Evolutionary conservation across 345 rosid genomes (phyloP), one percentile per base, ranked within the genome.

Genomic region (Lepidium aucheri): DNA sequence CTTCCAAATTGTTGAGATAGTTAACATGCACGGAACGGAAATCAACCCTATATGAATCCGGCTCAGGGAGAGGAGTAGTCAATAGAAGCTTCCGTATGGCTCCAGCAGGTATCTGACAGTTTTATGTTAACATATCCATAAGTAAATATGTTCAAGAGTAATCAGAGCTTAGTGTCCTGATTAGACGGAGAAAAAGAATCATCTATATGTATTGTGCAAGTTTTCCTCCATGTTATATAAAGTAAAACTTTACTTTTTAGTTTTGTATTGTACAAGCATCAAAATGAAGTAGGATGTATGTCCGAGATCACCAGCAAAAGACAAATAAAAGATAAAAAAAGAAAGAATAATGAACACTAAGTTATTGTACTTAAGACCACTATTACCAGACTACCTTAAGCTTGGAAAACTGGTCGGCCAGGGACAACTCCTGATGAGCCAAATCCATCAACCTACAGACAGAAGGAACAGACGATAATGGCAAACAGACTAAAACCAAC

Each of bases 1-100:
- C 97, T 84, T 94, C 97, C 80, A 94, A 77, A 81, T 94, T 88
- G 80, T 94, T 94, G 61, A 94, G 88, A 83, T 84, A 94, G 70
- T 87, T 85, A 70, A 94, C 97, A 83, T 88, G 87, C 66, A 65
- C 64, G 10, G 96, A 94, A 68, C 97, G 95, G 63, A 90, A 94
- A 77, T 94, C 97, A 67, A 94, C 80, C 60, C 97, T 85, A 70
- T 85, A 76, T 69, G 76, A 76, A 76, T 71, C 83, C 39, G 95
- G 86, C 77, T 88, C 99, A 9, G 91, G 78, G 72, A 85, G 86
- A 53, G 89, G 76, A 61, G 78, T 65, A 59, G 86, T 76, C 57
- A 86, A 80, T 49, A 94, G 76, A 59, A 94, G 96, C 71, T 83
- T 90, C 61, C 78, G 68, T 42, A 81, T 74, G 66, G 83, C 73